Evolutionary conservation across 1,139 yeast genomes (phyloP), one percentile per base, ranked within the genome.

Genomic region (Kodamaea anthophila): DNA sequence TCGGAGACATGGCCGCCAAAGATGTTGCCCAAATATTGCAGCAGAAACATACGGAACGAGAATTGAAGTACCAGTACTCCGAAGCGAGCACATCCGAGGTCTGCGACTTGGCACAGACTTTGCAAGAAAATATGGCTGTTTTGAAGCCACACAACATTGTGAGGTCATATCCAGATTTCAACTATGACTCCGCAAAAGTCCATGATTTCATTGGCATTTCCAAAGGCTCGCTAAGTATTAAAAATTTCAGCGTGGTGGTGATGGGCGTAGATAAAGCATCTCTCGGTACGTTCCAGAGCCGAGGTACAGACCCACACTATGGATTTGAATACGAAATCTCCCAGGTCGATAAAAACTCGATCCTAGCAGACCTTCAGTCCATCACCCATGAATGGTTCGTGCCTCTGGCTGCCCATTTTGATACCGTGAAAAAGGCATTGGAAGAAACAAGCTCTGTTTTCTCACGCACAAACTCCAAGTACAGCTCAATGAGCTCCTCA

Each of bases 41-140:
- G 4, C 76, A 75, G 30, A 52, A 58, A 32, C 59, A 66, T 23
- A 56, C 67, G 1, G 60, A 70, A 13, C 72, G 69, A 26, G 45
- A 65, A 18, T 45, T 69, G 25, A 65, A 60, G 30, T 75, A 61
- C 40, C 41, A 68, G 9, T 13, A 23, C 13, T 23, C 26, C 9
- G 26, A n/a, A 6, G n/a, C 41, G 3, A 38, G 39, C 4, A 48
- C 66, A 58, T 65, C 65, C n/a, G 78, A 72, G 37, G 60, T 65
- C 9, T 53, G 70, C 0, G 44, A 45, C 1, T 44, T 65, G 20
- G 55, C 74, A 2, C 53, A 54, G 24, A 31, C 40, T 0, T 39
- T 77, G 28, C 64, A 70, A 34, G 40, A 45, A 8, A 52, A 66
- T 32, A 37, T 64, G 14, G 30, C 38, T 0, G 24, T 28, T 0